Conservation (phyloP, 345 rosid genomes). For the Euphorbia tirucalli region DNA sequence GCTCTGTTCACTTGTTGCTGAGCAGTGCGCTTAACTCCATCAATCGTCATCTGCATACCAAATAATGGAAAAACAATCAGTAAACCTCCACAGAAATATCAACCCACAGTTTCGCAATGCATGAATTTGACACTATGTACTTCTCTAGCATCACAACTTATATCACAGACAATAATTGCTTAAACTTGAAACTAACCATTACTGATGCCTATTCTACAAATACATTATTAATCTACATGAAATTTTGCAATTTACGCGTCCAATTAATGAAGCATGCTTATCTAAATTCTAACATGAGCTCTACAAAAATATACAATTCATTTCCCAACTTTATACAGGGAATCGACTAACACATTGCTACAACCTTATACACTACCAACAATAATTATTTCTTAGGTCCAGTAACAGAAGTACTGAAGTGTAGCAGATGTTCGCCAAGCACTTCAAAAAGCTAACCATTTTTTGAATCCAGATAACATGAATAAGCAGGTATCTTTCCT, state of each 20-base stretch:
- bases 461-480: conserved; percentile 2
- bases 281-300: not conserved
- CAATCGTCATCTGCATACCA: conserved; percentile 77
- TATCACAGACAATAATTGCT: too few species aligned
- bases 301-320: not conserved
- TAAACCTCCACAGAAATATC: conserved; percentile 16
- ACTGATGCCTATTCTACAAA: not conserved
- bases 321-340: not conserved
- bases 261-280: conserved; percentile 5
- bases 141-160: not conserved
- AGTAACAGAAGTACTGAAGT: not conserved
- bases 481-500: not conserved
- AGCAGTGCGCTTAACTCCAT: conserved; percentile 94
- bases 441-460: not conserved
- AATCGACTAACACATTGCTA: not conserved
- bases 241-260: not conserved
- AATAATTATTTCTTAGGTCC: not conserved
- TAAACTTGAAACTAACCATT: not conserved
- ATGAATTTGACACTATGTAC: not conserved
- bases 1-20: conserved; percentile 91
- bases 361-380: not conserved
- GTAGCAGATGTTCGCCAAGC: not conserved
- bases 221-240: not conserved
- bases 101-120: not conserved
- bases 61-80: conserved; percentile 3